Base-by-base conservation (phyloP, 176 grass and related monocot species). In the Carex littledalei region DNA sequence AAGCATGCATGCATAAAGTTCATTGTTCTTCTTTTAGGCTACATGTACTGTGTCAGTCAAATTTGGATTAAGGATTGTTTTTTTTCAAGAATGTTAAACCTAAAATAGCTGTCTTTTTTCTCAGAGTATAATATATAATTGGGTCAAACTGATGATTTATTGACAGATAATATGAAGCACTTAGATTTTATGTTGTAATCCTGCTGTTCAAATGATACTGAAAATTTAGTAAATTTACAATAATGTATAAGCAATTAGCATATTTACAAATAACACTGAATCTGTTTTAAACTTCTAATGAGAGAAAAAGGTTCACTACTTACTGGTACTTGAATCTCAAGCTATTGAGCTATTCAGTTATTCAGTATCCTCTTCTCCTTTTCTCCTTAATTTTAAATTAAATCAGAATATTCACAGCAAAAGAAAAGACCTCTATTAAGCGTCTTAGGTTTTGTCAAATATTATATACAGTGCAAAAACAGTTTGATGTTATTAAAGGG, bases 1-100 rank as follows among this genome's bases (percentile, higher is more conserved):
- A 64, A 64, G 79, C 79, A 63, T 81, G 79, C 79, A 81, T 41
- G 17, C 32, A 61, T 49, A 26, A 81, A 76, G 12, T 76, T 70
- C 3, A 76, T 29, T 76, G 52, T 56, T 78, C 26, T 78, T 78
- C 52, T 78, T 78, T 78, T 78, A 34, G 52, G 74, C 15, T 29
- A 55, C 74, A 56, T 35, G 24, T 34, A 57, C 52, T 34, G 24
- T 55, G 26, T 56, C 74, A 56, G 49, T 78, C 49, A 78, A 78
- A 78, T 17, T 34, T 34, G 52, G 74, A 78, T 78, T 26, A 57
- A 78, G 22, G 52, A 78, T 57, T 64, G 8, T 39, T 70, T 20
- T 20, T 20, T 70, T 70, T 9, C 0, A 2, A 41, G 67, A 70
- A 39, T 8, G 16, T n/a, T 43, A 41, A 39, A 45, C 5, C 5